These are phyloP conservation scores for Trichosanthes cucumerina DNA, from an alignment of 306 rosid species.

Conservation along the genomic window DNA sequence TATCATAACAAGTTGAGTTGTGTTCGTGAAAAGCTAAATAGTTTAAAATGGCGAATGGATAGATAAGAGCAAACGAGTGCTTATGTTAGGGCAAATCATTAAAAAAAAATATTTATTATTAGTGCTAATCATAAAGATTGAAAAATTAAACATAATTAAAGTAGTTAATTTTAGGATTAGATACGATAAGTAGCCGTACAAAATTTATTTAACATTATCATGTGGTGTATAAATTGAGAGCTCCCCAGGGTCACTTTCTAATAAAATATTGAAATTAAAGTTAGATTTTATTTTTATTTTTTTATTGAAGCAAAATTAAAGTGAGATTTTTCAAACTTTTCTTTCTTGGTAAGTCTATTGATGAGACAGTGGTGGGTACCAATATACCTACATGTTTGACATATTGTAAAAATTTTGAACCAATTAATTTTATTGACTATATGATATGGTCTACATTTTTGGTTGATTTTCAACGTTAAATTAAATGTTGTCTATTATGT, in stretches of 20 bases:
- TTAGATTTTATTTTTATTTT: too few relatives aligned
- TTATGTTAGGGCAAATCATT: background rate
- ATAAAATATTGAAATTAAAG: background rate
- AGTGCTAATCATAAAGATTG: background rate
- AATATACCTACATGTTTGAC: background rate
- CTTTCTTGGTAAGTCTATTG: background rate
- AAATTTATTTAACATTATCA: background rate
- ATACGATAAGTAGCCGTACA: background rate
- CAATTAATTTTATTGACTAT: background rate
- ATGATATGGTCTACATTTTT: background rate
- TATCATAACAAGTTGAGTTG: too few relatives aligned
- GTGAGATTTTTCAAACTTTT: background rate
- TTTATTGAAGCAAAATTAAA: too few relatives aligned
- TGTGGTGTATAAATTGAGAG: background rate
- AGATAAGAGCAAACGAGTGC: background rate
- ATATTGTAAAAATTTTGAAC: background rate
- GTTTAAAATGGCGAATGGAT: too few relatives aligned
- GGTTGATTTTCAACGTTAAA: background rate
- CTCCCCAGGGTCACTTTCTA: background rate
- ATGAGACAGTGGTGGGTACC: background rate
- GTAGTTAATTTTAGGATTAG: background rate
- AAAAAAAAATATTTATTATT: too few relatives aligned
- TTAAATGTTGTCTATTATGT: background rate
- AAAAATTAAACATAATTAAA: too few relatives aligned
- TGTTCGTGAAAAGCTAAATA: too few relatives aligned